Percentiles rank a stretch among this genome's conserved stretches.
Conservation (phyloP, 228 moss, liverwort and hornwort species). For the Sphagnum magellanicum region DNA sequence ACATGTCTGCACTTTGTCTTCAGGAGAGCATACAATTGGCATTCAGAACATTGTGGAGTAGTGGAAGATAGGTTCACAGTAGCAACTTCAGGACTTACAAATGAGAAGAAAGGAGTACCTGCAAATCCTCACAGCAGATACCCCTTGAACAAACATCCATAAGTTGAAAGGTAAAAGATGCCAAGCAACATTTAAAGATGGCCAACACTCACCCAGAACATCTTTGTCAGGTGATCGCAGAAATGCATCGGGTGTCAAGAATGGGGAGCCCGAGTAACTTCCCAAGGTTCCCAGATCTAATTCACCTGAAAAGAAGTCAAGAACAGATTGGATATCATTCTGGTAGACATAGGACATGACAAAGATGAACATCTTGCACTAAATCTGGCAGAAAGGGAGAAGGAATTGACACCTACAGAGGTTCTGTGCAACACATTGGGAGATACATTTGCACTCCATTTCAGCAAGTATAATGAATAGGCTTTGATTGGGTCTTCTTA, state of each 20-base stretch:
- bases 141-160: too few species aligned
- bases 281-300: constrained; percentile 89
- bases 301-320: constrained; percentile 18
- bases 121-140: background rate
- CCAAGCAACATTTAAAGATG: background rate
- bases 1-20: background rate
- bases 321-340: too few species aligned
- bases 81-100: background rate
- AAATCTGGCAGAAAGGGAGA: background rate
- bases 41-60: background rate
- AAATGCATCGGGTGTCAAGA: constrained; percentile 81
- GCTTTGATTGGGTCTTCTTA: constrained; percentile 2
- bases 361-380: background rate
- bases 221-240: constrained; percentile 96
- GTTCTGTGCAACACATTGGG: background rate
- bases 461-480: too few species aligned
- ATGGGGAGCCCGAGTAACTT: constrained; percentile 91
- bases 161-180: too few species aligned
- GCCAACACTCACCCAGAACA: constrained; percentile 47
- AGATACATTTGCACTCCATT: background rate
- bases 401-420: background rate
- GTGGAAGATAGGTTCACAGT: background rate
- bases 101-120: background rate
- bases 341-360: too few species aligned
- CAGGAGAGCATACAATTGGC: background rate